A percentile compares a stretch with the other conserved stretches of the same genome.
Conservation (phyloP, 441 rosid species). For the Populus tomentosa region DNA sequence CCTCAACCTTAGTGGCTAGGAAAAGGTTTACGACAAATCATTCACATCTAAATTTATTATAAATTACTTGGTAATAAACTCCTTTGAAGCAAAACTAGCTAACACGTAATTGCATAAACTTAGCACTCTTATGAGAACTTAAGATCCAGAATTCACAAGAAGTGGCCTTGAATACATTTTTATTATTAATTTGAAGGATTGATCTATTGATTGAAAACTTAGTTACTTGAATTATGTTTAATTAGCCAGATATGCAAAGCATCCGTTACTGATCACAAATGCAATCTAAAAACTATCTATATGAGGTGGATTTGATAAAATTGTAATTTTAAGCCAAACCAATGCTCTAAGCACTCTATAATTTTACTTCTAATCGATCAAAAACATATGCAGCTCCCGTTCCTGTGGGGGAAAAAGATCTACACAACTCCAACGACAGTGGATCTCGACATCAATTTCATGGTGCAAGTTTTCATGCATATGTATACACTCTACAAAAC, state of each 20-base stretch:
- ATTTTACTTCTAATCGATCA: too few relatives aligned
- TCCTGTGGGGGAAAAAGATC: too few relatives aligned
- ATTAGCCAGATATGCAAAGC: background rate
- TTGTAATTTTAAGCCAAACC: too few relatives aligned
- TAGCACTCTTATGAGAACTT: background rate
- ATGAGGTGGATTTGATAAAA: too few relatives aligned
- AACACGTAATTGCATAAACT: background rate
- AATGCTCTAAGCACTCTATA: too few relatives aligned
- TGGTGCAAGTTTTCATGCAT: too few relatives aligned
- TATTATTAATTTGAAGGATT: background rate
- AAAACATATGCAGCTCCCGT: too few relatives aligned
- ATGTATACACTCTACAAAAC: too few relatives aligned
- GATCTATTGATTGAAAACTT: background rate
- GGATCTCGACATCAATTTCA: too few relatives aligned
- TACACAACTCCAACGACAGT: too few relatives aligned
- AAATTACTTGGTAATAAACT: background rate
- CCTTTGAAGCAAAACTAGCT: background rate
- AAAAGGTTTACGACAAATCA: background rate
- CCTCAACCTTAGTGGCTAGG: background rate
- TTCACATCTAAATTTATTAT: background rate
- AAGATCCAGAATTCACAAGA: background rate
- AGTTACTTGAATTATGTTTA: background rate
- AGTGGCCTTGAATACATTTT: background rate
- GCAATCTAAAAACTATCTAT: background rate
- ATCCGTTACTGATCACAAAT: background rate